Evolutionary conservation across 306 rosid species (phyloP).

Genomic region (Lathyrus sativus): DNA sequence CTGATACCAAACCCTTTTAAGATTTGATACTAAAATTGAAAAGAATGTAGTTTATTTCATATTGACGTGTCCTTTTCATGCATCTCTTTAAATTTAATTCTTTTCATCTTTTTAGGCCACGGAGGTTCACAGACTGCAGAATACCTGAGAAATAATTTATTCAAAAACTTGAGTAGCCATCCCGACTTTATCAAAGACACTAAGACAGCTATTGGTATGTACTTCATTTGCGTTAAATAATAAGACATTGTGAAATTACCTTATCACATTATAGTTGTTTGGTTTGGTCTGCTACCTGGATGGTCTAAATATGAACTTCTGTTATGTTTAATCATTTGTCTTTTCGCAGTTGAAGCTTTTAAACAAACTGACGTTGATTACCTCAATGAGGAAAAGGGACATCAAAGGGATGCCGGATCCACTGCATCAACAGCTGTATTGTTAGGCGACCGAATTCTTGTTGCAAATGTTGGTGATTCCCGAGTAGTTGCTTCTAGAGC

Average conservation of each 20-base stretch:
- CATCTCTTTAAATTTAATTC: conserved; percentile 10
- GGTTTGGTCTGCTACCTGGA: conserved; percentile 29
- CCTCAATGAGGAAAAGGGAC: conserved; percentile 74
- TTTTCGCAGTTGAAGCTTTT: conserved; percentile 71
- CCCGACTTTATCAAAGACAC: conserved; percentile 78
- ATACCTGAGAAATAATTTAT: conserved; percentile 75
- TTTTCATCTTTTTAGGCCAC: conserved; percentile 59
- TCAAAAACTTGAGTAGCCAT: conserved; percentile 75
- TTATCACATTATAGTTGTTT: conserved; percentile 24
- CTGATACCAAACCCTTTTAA: conserved; percentile 1
- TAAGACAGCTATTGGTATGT: conserved; percentile 77
- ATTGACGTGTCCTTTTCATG: conserved; percentile 19
- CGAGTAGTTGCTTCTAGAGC: conserved; percentile 86
- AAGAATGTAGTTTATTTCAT: conserved; percentile 17
- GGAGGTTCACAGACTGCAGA: conserved; percentile 91
- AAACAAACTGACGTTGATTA: conserved; percentile 81
- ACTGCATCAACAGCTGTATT: conserved; percentile 88
- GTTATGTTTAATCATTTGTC: conserved; percentile 26
- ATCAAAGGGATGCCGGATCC: conserved; percentile 86
- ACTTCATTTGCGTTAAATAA: conserved; percentile 8
- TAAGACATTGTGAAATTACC: conserved; percentile 18
- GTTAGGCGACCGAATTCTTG: conserved; percentile 76
- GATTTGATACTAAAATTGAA: neutral
- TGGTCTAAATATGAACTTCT: conserved; percentile 31
- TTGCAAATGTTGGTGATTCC: conserved; percentile 96